Evolutionary conservation across 345 rosid genomes (phyloP).

Genomic region (Angophora floribunda): DNA sequence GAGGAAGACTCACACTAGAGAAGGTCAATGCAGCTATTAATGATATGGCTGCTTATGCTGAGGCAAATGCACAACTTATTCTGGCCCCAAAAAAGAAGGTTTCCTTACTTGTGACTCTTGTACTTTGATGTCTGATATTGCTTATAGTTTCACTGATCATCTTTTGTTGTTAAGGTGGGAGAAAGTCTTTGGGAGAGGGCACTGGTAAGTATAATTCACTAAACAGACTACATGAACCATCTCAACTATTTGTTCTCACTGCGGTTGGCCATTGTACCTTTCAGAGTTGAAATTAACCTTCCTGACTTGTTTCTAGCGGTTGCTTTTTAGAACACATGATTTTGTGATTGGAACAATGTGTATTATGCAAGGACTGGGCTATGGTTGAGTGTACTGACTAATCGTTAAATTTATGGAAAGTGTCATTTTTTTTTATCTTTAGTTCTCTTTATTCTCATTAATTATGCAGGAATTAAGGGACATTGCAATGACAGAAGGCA

Average conservation of each 20-base stretch:
- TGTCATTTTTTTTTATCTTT: background rate
- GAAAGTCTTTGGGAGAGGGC: slow-evolving; percentile 90
- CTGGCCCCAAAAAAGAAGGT: slow-evolving; percentile 88
- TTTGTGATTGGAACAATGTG: background rate
- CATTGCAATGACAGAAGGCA: slow-evolving; percentile 47
- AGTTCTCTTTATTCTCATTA: background rate
- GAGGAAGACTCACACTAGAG: slow-evolving; percentile 87
- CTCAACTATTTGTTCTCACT: background rate
- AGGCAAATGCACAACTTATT: slow-evolving; percentile 74
- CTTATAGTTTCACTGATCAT: background rate
- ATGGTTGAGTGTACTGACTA: background rate
- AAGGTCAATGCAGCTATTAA: slow-evolving; percentile 87
- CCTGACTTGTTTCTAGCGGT: background rate
- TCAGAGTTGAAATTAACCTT: background rate
- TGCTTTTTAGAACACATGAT: background rate
- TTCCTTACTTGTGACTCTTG: background rate
- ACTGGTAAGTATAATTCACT: slow-evolving; percentile 40
- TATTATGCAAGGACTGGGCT: background rate
- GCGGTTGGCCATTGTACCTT: background rate
- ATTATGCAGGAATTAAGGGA: slow-evolving; percentile 64
- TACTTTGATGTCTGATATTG: background rate
- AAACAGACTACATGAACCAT: background rate
- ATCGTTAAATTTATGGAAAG: background rate
- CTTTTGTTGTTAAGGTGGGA: slow-evolving; percentile 39
- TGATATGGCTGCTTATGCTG: slow-evolving; percentile 84